Conservation (phyloP, 352 stramenopile species). For the Globisporangium spinosum region DNA sequence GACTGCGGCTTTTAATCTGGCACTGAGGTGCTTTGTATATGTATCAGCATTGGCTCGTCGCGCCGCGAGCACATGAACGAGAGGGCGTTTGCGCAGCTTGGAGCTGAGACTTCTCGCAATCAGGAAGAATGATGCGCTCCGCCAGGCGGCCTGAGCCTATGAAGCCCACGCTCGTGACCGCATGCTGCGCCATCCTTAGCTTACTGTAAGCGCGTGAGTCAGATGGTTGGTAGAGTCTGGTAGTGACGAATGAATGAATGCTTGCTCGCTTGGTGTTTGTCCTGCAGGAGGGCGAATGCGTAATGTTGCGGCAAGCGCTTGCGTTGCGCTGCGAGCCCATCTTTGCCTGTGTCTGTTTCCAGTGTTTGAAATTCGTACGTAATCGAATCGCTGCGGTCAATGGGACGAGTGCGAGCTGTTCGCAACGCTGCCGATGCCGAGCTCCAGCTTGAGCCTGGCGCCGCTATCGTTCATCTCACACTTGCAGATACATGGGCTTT, state of each 20-base stretch:
- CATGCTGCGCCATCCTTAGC: constrained; percentile 12
- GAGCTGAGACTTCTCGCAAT: neutral
- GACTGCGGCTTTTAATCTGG: neutral
- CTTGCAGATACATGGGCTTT: neutral
- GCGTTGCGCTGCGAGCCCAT: too few relatives aligned
- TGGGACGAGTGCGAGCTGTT: too few relatives aligned
- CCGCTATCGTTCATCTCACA: constrained; percentile 45
- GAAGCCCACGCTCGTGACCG: constrained; percentile 68
- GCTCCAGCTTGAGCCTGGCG: constrained; percentile 53
- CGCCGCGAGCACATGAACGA: neutral
- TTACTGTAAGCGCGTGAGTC: neutral
- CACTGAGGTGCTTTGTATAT: neutral
- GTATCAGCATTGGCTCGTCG: too few relatives aligned
- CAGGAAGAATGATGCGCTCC: constrained; percentile 23
- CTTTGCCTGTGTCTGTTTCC: too few relatives aligned
- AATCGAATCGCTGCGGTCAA: too few relatives aligned
- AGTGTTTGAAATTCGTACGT: too few relatives aligned
- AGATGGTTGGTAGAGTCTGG: neutral
- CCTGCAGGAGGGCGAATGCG: neutral
- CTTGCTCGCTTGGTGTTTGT: neutral
- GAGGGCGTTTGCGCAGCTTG: neutral
- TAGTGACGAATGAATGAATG: neutral
- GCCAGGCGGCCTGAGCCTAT: constrained; percentile 64
- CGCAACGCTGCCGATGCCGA: constrained; percentile 17
- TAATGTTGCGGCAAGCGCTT: too few relatives aligned